Evolutionary conservation across 2,329 filamentous ascomycete genomes (phyloP), one percentile per base, ranked within the genome.

Genomic region (Geosmithia flava): DNA sequence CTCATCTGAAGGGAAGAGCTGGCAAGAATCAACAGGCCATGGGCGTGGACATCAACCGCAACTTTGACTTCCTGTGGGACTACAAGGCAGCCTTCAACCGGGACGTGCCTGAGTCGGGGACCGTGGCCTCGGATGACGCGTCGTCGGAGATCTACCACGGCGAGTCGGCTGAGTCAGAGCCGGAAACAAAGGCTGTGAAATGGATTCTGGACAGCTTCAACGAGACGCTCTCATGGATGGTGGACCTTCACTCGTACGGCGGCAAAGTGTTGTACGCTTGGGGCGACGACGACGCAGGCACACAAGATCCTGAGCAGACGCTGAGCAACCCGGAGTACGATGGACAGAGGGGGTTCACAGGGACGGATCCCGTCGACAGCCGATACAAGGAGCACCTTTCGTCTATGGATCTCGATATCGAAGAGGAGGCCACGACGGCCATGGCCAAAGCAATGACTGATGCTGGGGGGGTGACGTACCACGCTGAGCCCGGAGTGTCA

Each of bases 51-150:
- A 61, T 78, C 46, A 78, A 78, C 59, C 68, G 75, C 47, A 78
- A 78, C 62, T 77, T 77, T 53, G 73, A 78, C 57, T 74, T 76
- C 58, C 57, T 77, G 7, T 80, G 75, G 72, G 69, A 80, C 60
- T 74, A 70, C 54, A 61, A 56, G 30, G 62, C 62, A 48, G 59
- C 65, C 45, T 76, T 74, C 57, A 63, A 62, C 33, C 50, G 59
- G 0, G 54, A 53, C 6, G 19, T 44, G 15, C 71, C 69, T 29
- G 58, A 64, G 29, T 55, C 62, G 7, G 56, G 57, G 19, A 62
- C 65, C 2, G 67, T 70, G 2, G 58, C 55, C 3, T 68, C 64
- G 1, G 53, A 61, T 3, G 52, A 59, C 23, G 72, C 75, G 0
- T 56, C 54, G 20, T 68, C 65, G 5, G 67, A 75, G 54, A 65